A percentile compares a stretch with the other conserved stretches of the same genome.
These are phyloP conservation scores for Talaromyces sp. DNA, from an alignment of 2,329 filamentous ascomycete species.

Conservation along the genomic window DNA sequence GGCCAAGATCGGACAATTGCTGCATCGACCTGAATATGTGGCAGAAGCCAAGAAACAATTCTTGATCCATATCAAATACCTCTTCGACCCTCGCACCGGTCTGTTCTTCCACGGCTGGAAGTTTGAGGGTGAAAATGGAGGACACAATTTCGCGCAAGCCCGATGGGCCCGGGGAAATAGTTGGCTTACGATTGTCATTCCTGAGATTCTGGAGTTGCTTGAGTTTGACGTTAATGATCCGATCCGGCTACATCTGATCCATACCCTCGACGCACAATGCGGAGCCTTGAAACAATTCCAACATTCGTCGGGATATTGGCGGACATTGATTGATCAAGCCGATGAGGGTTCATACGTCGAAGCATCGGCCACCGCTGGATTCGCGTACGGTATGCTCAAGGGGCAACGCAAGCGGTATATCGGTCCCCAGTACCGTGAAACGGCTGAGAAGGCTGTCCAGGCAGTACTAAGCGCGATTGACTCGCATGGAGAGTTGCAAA, in stretches of 20 bases:
- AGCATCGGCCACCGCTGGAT: slow-evolving; percentile 73
- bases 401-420: slow-evolving; percentile 67
- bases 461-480: slow-evolving; percentile 66
- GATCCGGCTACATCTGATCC: slow-evolving; percentile 49
- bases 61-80: slow-evolving; percentile 71
- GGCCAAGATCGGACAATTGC: slow-evolving; percentile 71
- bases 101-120: slow-evolving; percentile 82
- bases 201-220: slow-evolving; percentile 72
- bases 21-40: slow-evolving; percentile 67
- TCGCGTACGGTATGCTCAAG: slow-evolving; percentile 76
- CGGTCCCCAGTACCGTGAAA: slow-evolving; percentile 55
- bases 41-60: slow-evolving; percentile 76
- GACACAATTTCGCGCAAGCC: slow-evolving; percentile 56
- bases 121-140: slow-evolving; percentile 60
- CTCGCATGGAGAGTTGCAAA: slow-evolving; percentile 63
- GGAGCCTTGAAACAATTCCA: slow-evolving; percentile 62
- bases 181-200: slow-evolving; percentile 80
- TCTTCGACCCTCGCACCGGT: slow-evolving; percentile 67
- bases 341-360: slow-evolving; percentile 66
- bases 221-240: slow-evolving; percentile 59
- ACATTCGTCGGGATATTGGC: slow-evolving; percentile 63
- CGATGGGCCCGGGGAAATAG: slow-evolving; percentile 55
- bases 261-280: slow-evolving; percentile 65
- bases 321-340: slow-evolving; percentile 67
- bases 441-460: slow-evolving; percentile 62